A percentile compares a stretch with the other conserved stretches of the same genome.
These are phyloP conservation scores for Aspergillus ibericus DNA, from an alignment of 2,329 filamentous ascomycete genomes.

Conservation along the genomic window DNA sequence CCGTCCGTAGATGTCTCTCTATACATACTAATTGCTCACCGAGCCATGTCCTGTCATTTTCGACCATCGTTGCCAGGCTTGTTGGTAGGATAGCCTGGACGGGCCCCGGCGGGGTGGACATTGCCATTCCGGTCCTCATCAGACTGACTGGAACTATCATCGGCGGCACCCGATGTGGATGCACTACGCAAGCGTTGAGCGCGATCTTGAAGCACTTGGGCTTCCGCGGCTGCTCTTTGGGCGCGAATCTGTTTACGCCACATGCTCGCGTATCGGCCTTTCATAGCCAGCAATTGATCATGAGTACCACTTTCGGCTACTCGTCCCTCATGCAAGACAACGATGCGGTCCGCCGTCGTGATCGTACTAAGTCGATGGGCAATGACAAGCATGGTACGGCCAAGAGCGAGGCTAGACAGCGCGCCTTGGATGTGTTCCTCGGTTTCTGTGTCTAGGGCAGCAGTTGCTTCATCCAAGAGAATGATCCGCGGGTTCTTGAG, in stretches of 20 bases:
- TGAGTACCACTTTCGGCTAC: slow-evolving; percentile 79
- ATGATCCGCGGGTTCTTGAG: slow-evolving; percentile 90
- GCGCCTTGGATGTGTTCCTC: slow-evolving; percentile 91
- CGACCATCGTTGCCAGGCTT: slow-evolving; percentile 56
- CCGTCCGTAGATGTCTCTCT: slow-evolving; percentile 33
- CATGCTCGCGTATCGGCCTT: slow-evolving; percentile 77
- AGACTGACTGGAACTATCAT: slow-evolving; percentile 51
- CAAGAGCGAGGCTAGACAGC: slow-evolving; percentile 75
- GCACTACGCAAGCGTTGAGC: slow-evolving; percentile 46
- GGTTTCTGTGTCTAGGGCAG: slow-evolving; percentile 85
- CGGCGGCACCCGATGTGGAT: slow-evolving; percentile 38
- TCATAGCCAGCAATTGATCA: slow-evolving; percentile 67
- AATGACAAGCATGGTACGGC: slow-evolving; percentile 92
- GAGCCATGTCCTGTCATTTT: slow-evolving; percentile 5
- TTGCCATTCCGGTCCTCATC: slow-evolving; percentile 45
- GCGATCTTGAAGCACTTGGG: slow-evolving; percentile 47
- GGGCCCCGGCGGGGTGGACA: slow-evolving; percentile 12
- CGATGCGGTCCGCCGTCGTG: slow-evolving; percentile 80
- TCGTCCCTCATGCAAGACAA: slow-evolving; percentile 73
- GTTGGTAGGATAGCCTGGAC: slow-evolving; percentile 11
- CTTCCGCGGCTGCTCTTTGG: slow-evolving; percentile 66
- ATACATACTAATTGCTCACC: neutral
- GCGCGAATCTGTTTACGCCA: slow-evolving; percentile 87
- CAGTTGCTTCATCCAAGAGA: slow-evolving; percentile 89
- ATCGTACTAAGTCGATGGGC: slow-evolving; percentile 86